Conservation (phyloP, 805 yeast genomes). For the Yamadazyma olivae region DNA sequence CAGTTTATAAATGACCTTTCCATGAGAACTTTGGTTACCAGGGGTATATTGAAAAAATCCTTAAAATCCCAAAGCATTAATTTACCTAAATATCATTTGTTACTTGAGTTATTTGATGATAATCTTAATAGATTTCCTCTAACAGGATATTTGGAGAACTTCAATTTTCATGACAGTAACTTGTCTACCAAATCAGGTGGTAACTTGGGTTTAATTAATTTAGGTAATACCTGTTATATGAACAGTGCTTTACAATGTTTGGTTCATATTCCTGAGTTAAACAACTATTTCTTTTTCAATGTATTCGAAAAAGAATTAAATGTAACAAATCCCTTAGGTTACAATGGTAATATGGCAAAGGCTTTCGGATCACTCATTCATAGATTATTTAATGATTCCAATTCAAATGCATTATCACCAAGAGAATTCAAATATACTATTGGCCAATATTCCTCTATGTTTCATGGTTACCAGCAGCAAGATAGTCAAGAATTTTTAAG, state of each 20-base stretch:
- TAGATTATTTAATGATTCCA: conserved; percentile 43
- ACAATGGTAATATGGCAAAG: conserved; percentile 74
- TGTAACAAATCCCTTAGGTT: conserved; percentile 77
- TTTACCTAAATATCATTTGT: conserved; percentile 14
- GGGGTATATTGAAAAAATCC: conserved; percentile 17
- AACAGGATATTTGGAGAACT: conserved; percentile 16
- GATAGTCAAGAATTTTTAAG: conserved; percentile 93
- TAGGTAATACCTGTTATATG: conserved; percentile 95
- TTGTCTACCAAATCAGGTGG: conserved; percentile 41
- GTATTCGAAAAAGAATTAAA: conserved; percentile 68
- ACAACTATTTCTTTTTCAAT: conserved; percentile 66
- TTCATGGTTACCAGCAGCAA: conserved; percentile 81
- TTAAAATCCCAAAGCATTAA: conserved; percentile 30
- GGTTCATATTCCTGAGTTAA: conserved; percentile 79
- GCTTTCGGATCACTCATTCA: conserved; percentile 71
- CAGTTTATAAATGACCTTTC: conserved; percentile 27
- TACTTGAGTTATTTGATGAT: conserved; percentile 19
- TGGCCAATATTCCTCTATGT: conserved; percentile 76
- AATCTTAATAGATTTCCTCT: conserved; percentile 18
- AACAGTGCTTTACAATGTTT: conserved; percentile 91
- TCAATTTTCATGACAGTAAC: conserved; percentile 12
- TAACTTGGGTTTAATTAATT: conserved; percentile 58
- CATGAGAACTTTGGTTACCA: conserved; percentile 26
- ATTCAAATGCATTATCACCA: conserved; percentile 46
- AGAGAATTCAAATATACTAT: conserved; percentile 73